A percentile compares a stretch with the other conserved stretches of the same genome.
These are phyloP conservation scores for Phaeolepiota aurea DNA, from an alignment of 768 basidiomycete species.

Conservation along the genomic window DNA sequence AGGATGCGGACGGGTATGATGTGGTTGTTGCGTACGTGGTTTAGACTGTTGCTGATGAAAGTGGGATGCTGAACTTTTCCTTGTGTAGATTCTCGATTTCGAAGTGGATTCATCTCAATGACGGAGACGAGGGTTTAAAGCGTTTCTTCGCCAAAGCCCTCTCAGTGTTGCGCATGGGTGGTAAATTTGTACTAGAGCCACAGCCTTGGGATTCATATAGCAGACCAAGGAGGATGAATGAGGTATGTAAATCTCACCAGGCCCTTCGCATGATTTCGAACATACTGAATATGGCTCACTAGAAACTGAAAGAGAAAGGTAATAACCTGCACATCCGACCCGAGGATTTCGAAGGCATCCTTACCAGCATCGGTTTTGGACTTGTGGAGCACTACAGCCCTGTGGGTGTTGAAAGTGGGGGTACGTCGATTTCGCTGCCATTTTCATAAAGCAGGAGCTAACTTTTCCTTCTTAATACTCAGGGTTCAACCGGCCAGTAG, in stretches of 20 bases:
- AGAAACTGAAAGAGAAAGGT: slow-evolving; percentile 55
- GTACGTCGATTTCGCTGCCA: slow-evolving; percentile 10
- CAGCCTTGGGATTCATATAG: slow-evolving; percentile 82
- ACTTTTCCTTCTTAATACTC: slow-evolving; percentile 4
- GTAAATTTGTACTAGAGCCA: slow-evolving; percentile 71
- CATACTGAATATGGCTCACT: neutral
- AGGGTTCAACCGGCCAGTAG: slow-evolving; percentile 59
- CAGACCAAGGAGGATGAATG: slow-evolving; percentile 65
- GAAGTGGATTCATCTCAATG: slow-evolving; percentile 89
- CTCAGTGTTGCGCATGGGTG: slow-evolving; percentile 48
- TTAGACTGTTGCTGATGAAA: neutral
- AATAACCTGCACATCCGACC: slow-evolving; percentile 52
- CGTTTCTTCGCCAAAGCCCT: slow-evolving; percentile 60
- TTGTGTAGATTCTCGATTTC: slow-evolving; percentile 67
- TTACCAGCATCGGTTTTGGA: slow-evolving; percentile 58
- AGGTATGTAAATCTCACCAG: slow-evolving; percentile 25
- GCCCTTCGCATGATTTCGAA: neutral
- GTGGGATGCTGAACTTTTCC: neutral
- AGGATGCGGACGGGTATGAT: slow-evolving; percentile 61
- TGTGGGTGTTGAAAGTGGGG: slow-evolving; percentile 60
- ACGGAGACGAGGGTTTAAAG: slow-evolving; percentile 64
- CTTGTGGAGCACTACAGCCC: slow-evolving; percentile 38
- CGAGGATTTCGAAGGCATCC: slow-evolving; percentile 45
- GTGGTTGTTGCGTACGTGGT: slow-evolving; percentile 67
- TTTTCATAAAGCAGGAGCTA: slow-evolving; percentile 1